These are phyloP conservation scores for Nitzschia palea DNA, from an alignment of 108 stramenopile genomes.

Conservation along the genomic window DNA sequence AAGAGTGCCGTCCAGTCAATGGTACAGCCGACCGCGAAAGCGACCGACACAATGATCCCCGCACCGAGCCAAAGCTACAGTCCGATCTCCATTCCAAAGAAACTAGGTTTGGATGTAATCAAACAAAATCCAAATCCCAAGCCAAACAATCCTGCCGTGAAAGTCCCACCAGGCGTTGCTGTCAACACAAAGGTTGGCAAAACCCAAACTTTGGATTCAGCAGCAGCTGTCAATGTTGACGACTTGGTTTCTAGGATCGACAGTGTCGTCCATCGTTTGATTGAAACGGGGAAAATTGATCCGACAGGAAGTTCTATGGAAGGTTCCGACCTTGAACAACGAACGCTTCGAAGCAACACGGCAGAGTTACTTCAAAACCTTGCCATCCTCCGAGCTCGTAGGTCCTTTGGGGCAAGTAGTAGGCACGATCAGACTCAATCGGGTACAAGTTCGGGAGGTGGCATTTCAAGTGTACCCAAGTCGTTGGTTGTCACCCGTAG, in stretches of 20 bases:
- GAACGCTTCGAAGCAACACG: slow-evolving; percentile 7
- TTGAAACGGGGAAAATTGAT: slow-evolving; percentile 18
- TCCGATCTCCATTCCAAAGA: too few relatives aligned
- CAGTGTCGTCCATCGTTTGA: slow-evolving; percentile 14
- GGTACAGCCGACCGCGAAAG: too few relatives aligned
- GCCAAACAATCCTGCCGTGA: too few relatives aligned
- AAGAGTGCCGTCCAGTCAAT: too few relatives aligned
- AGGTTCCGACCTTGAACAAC: not conserved
- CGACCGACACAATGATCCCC: too few relatives aligned
- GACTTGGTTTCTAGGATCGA: slow-evolving; percentile 28
- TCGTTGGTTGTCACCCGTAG: not conserved
- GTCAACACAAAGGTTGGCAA: too few relatives aligned
- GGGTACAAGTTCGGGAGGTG: not conserved
- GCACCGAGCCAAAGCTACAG: too few relatives aligned
- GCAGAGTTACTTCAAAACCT: slow-evolving; percentile 24
- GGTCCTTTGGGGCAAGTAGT: not conserved
- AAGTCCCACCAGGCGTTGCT: too few relatives aligned
- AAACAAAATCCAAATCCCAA: too few relatives aligned
- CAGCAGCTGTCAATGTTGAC: slow-evolving; percentile 12
- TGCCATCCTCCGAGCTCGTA: slow-evolving; percentile 15
- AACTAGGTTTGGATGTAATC: too few relatives aligned
- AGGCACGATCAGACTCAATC: not conserved
- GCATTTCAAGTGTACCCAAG: not conserved
- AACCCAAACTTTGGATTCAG: too few relatives aligned
- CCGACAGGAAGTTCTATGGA: not conserved